phyloP scores from a whole-genome alignment of 2,329 filamentous ascomycete genomes.

The Dryadomyces sulphureus region DNA sequence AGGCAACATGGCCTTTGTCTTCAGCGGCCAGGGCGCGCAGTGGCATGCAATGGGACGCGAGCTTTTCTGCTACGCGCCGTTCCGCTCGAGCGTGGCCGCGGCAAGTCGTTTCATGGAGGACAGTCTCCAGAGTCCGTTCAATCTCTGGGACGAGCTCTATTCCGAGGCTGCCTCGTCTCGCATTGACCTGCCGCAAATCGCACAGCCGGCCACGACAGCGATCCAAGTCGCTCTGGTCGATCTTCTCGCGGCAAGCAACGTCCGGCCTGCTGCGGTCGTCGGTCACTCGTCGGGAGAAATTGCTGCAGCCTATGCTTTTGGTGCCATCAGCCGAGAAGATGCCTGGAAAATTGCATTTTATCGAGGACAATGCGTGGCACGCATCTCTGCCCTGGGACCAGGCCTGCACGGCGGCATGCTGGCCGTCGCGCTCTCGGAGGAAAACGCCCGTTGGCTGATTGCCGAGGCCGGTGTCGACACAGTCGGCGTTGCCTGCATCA shows the following conservation, averaged over 20 bases:
- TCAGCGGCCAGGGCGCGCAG: constrained; percentile 22
- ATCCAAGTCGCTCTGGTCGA: constrained; percentile 22
- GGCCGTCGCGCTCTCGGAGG: constrained; percentile 23
- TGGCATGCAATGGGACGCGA: constrained; percentile 23
- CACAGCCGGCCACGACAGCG: constrained; percentile 18
- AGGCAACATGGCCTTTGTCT: constrained; percentile 15
- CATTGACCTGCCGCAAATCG: constrained; percentile 16
- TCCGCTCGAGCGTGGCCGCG: constrained; percentile 14
- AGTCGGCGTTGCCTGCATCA: constrained; percentile 18
- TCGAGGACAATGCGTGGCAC: constrained; percentile 17
- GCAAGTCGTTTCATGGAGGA: constrained; percentile 16
- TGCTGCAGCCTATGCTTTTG: constrained; percentile 20
- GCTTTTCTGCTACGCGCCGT: constrained; percentile 16
- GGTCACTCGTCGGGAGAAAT: constrained; percentile 24
- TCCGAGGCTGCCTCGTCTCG: constrained; percentile 3
- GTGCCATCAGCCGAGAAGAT: constrained; percentile 13
- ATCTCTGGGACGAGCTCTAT: constrained; percentile 11
- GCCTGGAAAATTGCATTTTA: constrained; percentile 20
- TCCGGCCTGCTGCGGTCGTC: constrained; percentile 15
- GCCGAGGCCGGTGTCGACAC: constrained; percentile 11
- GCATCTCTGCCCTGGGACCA: constrained; percentile 9
- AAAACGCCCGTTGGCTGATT: constrained; percentile 18
- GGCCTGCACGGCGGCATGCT: constrained; percentile 27
- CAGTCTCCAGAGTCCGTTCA: constrained; percentile 12
- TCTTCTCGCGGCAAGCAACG: constrained; percentile 15